Base-by-base conservation (phyloP, 305 asterid species). In the Nicotiana rustica region DNA sequence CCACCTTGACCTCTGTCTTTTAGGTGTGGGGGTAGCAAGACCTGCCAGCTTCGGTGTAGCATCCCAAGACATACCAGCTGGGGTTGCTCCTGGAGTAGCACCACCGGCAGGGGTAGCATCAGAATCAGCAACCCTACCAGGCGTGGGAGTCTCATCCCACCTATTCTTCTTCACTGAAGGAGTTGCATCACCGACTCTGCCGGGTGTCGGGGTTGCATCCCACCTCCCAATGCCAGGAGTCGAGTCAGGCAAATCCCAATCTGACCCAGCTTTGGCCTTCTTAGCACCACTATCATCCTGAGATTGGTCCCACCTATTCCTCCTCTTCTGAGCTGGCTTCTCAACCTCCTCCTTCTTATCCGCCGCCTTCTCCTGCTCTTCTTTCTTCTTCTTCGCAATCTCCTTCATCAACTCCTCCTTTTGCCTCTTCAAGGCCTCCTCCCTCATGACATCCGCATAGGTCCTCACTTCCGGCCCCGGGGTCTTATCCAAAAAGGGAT, bases 41-140 rank as follows among this genome's bases (percentile, higher is more conserved):
- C 97, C 98, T 80, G 92, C 90, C 57, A 91, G 87, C 89, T 95
- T 95, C 0, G 99, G 99, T 0, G 99, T 95, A 56, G 99, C 92
- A 88, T 95, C 99, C 99, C 99, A 95, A 36, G 97, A 92, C 99
- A 95, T 95, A 73, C 99, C 99, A 65, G 98, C 91, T 71, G 99
- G 99, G 5, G 98, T 95, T 76, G 97, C 97, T 57, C 97, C 98
- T 6, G 97, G 97, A 10, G 97, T 93, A 79, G 82, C 97, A 31
- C 98, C 98, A 76, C 97, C 98, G 81, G 92, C 94, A 38, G 99
- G 98, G 49, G 98, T 95, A 59, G 98, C 97, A 85, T 95, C 99
- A 0, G 99, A 91, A 86, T 95, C 99, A 78, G 89, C 91, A 80
- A 90, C 25, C 78, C 98, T 91, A n/a, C 99, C 98, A 2, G 97